These are phyloP conservation scores for Trichosanthes truncata DNA, from an alignment of 306 rosid species.

Conservation along the genomic window DNA sequence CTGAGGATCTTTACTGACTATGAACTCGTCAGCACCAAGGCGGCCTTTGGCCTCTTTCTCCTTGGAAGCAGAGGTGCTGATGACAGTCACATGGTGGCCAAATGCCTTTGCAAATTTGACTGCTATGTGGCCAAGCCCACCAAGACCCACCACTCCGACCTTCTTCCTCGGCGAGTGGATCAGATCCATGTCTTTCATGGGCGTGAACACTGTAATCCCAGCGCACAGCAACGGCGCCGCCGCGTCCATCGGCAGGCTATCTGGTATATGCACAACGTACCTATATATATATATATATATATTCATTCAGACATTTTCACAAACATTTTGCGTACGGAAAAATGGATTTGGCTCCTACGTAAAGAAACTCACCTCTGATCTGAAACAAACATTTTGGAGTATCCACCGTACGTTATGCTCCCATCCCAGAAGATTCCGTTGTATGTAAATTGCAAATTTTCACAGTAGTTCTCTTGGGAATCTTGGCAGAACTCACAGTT, in stretches of 20 bases:
- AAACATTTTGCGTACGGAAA: not conserved
- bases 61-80: slow-evolving; percentile 64
- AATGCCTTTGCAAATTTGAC: slow-evolving; percentile 70
- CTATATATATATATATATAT: slow-evolving; percentile 25
- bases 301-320: not conserved
- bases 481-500: slow-evolving; percentile 42
- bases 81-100: slow-evolving; percentile 72
- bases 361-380: slow-evolving; percentile 36
- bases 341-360: not conserved
- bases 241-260: slow-evolving; percentile 46
- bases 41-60: slow-evolving; percentile 41
- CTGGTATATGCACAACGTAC: slow-evolving; percentile 61
- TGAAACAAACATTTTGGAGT: slow-evolving; percentile 47
- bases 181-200: slow-evolving; percentile 46
- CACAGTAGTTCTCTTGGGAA: slow-evolving; percentile 57
- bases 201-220: slow-evolving; percentile 56
- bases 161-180: slow-evolving; percentile 26
- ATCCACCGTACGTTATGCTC: slow-evolving; percentile 71
- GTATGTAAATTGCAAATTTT: slow-evolving; percentile 28
- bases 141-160: slow-evolving; percentile 62
- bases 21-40: slow-evolving; percentile 58
- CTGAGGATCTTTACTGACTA: slow-evolving; percentile 38
- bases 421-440: slow-evolving; percentile 85
- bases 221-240: slow-evolving; percentile 68
- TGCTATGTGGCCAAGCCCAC: slow-evolving; percentile 69